Evolutionary conservation across 2,329 filamentous ascomycete species (phyloP).

Genomic region (Aspergillus tubingensis): DNA sequence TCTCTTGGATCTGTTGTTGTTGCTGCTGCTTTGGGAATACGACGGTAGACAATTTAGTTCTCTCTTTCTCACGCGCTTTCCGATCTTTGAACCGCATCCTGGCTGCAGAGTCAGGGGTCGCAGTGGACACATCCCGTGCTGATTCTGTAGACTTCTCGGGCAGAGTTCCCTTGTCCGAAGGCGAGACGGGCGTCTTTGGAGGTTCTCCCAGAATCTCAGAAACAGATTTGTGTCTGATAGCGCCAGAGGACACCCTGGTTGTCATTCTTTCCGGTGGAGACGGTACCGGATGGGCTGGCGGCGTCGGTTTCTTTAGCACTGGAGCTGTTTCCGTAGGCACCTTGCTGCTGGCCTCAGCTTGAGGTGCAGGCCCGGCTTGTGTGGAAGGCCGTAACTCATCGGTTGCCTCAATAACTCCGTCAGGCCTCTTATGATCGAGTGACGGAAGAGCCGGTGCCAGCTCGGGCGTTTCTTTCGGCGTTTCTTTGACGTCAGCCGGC

Average conservation of each 20-base stretch:
- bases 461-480: slow-evolving; percentile 23
- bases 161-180: slow-evolving; percentile 38
- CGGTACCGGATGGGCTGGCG: slow-evolving; percentile 28
- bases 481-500: slow-evolving; percentile 17
- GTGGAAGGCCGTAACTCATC: slow-evolving; percentile 20
- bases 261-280: slow-evolving; percentile 60
- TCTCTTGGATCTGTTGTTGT: slow-evolving; percentile 51
- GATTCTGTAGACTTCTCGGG: slow-evolving; percentile 38
- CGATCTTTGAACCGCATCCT: slow-evolving; percentile 50
- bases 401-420: slow-evolving; percentile 12
- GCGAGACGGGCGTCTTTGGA: slow-evolving; percentile 42
- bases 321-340: slow-evolving; percentile 18
- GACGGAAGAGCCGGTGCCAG: slow-evolving; percentile 2
- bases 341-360: slow-evolving; percentile 18
- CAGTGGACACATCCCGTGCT: slow-evolving; percentile 13
- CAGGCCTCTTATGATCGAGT: slow-evolving; percentile 17
- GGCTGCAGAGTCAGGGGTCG: slow-evolving; percentile 36
- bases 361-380: slow-evolving; percentile 13
- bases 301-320: slow-evolving; percentile 30
- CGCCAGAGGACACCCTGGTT: slow-evolving; percentile 69
- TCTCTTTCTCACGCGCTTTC: slow-evolving; percentile 60
- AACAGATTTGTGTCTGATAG: slow-evolving; percentile 70
- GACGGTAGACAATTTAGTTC: slow-evolving; percentile 70
- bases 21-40: slow-evolving; percentile 71
- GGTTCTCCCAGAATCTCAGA: slow-evolving; percentile 69